Conservation (phyloP, 768 basidiomycete species). For the Kwoniella bestiolae region DNA sequence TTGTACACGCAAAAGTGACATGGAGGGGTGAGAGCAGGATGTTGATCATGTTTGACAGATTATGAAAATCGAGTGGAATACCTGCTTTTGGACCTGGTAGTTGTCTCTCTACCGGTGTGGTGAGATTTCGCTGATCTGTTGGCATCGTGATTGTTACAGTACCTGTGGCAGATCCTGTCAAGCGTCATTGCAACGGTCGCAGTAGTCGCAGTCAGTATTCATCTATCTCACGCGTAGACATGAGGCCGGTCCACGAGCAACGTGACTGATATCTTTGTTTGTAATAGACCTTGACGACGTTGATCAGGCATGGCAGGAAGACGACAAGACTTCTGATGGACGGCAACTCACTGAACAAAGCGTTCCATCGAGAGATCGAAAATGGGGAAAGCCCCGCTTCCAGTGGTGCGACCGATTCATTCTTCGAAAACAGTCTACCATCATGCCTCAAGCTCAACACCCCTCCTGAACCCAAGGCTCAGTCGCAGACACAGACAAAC, state of each 20-base stretch:
- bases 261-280: not conserved
- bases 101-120: no score
- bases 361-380: slow-evolving; percentile 4
- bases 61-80: slow-evolving; percentile 12
- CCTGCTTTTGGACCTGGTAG: slow-evolving; percentile 22
- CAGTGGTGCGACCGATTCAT: not conserved
- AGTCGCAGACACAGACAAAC: not conserved
- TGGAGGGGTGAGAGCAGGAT: not conserved
- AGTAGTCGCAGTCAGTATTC: slow-evolving; percentile 19
- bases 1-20: not conserved
- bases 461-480: not conserved
- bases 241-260: not conserved
- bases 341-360: slow-evolving; percentile 13
- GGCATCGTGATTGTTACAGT: slow-evolving; percentile 13
- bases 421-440: slow-evolving; percentile 1
- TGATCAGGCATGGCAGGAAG: slow-evolving; percentile 10
- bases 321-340: slow-evolving; percentile 12
- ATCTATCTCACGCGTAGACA: not conserved
- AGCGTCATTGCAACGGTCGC: slow-evolving; percentile 27
- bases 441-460: not conserved
- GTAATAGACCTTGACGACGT: slow-evolving; percentile 1
- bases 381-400: not conserved
- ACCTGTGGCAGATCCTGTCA: slow-evolving; percentile 38
- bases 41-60: not conserved
- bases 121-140: no score